Percentiles rank a stretch among this genome's conserved stretches.
Conservation (phyloP, 768 basidiomycete genomes). For the Pisolithus tinctorius region DNA sequence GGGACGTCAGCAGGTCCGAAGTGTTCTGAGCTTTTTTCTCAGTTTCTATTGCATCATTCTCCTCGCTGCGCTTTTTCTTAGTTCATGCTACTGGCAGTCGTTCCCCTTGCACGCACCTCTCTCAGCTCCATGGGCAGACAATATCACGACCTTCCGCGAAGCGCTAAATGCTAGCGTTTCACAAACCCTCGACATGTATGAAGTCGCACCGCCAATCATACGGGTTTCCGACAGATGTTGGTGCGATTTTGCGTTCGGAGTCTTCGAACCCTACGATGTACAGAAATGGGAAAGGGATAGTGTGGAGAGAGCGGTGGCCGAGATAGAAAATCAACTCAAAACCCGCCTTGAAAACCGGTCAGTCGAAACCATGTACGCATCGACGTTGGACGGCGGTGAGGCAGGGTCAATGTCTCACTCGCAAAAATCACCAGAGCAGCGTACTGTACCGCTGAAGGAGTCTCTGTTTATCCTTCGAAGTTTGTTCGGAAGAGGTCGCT, state of each 20-base stretch:
- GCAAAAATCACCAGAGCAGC: background rate
- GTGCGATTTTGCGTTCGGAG: slow-evolving; percentile 66
- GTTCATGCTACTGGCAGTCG: slow-evolving; percentile 88
- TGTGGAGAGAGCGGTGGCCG: slow-evolving; percentile 39
- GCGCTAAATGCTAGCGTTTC: slow-evolving; percentile 48
- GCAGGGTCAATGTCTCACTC: slow-evolving; percentile 8
- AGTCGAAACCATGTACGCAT: slow-evolving; percentile 21
- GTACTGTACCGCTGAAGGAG: slow-evolving; percentile 7
- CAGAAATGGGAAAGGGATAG: slow-evolving; percentile 69
- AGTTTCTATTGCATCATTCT: slow-evolving; percentile 87
- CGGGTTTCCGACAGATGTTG: slow-evolving; percentile 75
- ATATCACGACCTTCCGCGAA: slow-evolving; percentile 67
- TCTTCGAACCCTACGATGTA: slow-evolving; percentile 75
- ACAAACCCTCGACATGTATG: slow-evolving; percentile 30
- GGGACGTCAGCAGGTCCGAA: background rate
- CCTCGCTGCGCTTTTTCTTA: slow-evolving; percentile 74
- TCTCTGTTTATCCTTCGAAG: slow-evolving; percentile 20
- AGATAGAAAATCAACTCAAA: slow-evolving; percentile 28
- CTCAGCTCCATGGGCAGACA: slow-evolving; percentile 57
- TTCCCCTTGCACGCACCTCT: slow-evolving; percentile 60
- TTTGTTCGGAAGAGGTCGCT: slow-evolving; percentile 13
- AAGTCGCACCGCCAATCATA: slow-evolving; percentile 48
- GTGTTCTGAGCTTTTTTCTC: background rate
- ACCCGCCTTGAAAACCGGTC: slow-evolving; percentile 17
- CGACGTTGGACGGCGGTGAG: slow-evolving; percentile 20